Evolutionary conservation across 345 rosid genomes (phyloP).

Genomic region (Hypericum androsaemum): DNA sequence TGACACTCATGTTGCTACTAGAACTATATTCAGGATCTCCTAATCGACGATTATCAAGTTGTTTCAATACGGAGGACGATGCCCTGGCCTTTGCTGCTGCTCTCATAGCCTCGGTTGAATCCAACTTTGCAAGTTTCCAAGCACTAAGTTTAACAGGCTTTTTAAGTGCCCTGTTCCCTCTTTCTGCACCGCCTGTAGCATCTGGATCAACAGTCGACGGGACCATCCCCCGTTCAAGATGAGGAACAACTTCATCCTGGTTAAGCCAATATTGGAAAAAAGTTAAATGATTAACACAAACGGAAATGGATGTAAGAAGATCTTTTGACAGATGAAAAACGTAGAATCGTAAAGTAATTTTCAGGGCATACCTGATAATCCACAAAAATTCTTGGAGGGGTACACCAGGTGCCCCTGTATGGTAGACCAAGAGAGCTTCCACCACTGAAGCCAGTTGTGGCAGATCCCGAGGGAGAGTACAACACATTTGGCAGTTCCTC

Average conservation of each 20-base stretch:
- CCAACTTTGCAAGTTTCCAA: conserved; percentile 88
- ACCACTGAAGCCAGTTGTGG: conserved; percentile 81
- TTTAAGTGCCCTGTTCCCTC: conserved; percentile 54
- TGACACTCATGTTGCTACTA: conserved; percentile 63
- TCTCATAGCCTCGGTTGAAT: conserved; percentile 66
- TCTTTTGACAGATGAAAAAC: background rate
- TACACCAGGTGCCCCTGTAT: conserved; percentile 90
- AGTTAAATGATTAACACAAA: background rate
- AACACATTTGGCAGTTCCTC: conserved; percentile 56
- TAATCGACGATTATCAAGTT: conserved; percentile 47
- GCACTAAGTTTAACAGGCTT: conserved; percentile 71
- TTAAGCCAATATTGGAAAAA: conserved; percentile 9
- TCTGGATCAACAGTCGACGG: conserved; percentile 95
- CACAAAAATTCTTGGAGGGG: conserved; percentile 89
- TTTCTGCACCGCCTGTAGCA: conserved; percentile 61
- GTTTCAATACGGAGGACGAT: conserved; percentile 79
- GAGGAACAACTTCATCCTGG: conserved; percentile 96
- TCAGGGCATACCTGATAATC: conserved; percentile 67
- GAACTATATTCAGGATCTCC: conserved; percentile 70
- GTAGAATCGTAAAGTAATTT: background rate
- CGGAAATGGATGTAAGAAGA: background rate
- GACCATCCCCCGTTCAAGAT: conserved; percentile 91
- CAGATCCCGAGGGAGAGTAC: conserved; percentile 81
- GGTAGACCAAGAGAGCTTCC: conserved; percentile 82
- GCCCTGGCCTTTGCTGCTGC: conserved; percentile 99